Base-by-base conservation (phyloP, 208 protist genomes). In the Phytomonas francai region DNA sequence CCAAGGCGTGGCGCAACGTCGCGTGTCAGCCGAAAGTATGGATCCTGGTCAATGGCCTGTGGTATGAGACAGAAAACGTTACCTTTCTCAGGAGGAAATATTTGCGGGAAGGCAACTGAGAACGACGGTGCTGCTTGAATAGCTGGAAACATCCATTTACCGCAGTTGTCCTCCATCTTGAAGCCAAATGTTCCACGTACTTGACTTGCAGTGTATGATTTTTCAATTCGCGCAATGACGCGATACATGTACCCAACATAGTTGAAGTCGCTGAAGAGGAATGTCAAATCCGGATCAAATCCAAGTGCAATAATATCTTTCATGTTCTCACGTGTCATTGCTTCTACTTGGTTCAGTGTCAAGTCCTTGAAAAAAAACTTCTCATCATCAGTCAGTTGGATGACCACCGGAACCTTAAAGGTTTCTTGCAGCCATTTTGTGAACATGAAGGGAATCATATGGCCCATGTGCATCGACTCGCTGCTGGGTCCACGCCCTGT, bases 361-460 rank as follows among this genome's bases (percentile, higher is more conserved):
- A 98, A 65, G 77, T 98, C 93, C 72, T 99, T 99, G 78, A 98
- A 99, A 70, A 98, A 96, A 74, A 98, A 99, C 83, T 99, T 99
- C 74, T 99, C 99, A 79, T 99, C 99, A 73, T 99, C 99, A n/a
- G 98, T 99, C 70, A 99, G 87, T 80, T 99, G 99, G 70, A 99
- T 98, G 2, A 99, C 98, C 2, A 99, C 84, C 22, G 98, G 97
- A 27, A 99, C 97, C 64, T 98, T 77, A 75, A 99, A 99, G 7
- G 90, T 97, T n/a, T 99, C 98, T 84, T 99, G 99, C 66, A 99
- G 87, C 84, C 97, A 98, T 85, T 99, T 98, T 5, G 97, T 99
- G 82, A 99, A 99, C 72, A 99, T 86, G 70, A 99, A 99, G 12
- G 98, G 98, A 28, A 99, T 84, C 19, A 99, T 78, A 78, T 99